Conservation (phyloP, 2,329 filamentous ascomycete species). For the Paraphoma chrysanthemicola region DNA sequence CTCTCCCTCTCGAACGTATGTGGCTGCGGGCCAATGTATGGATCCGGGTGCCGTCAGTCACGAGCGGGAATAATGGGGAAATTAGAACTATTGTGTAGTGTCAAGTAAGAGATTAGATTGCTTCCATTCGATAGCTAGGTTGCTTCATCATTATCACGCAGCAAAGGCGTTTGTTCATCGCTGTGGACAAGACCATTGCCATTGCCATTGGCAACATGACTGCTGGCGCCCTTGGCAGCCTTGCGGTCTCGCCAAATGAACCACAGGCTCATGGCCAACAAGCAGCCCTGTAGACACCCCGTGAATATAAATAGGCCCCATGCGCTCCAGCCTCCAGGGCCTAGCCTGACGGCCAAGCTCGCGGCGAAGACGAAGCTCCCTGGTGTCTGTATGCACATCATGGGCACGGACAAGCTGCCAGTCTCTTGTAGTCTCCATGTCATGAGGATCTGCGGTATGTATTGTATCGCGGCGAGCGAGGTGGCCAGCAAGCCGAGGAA, state of each 20-base stretch:
- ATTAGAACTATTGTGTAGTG: too few relatives aligned
- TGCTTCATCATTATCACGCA: constrained; percentile 3
- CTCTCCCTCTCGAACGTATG: too few relatives aligned
- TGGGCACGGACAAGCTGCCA: constrained; percentile 90
- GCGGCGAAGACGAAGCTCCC: constrained; percentile 89
- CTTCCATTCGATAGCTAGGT: background rate
- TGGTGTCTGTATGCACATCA: constrained; percentile 98
- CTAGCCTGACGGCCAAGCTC: constrained; percentile 81
- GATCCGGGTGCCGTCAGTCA: too few relatives aligned
- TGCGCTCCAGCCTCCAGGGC: constrained; percentile 87
- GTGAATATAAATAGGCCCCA: constrained; percentile 93
- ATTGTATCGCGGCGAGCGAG: constrained; percentile 83
- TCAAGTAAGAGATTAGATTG: background rate
- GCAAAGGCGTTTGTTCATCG: constrained; percentile 20
- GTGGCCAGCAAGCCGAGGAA: constrained; percentile 81
- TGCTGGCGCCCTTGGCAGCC: constrained; percentile 28
- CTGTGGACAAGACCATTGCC: background rate
- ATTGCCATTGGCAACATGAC: constrained; percentile 5
- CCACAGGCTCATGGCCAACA: constrained; percentile 80
- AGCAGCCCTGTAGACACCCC: constrained; percentile 79
- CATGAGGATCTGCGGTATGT: constrained; percentile 92
- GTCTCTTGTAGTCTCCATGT: constrained; percentile 86
- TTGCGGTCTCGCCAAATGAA: constrained; percentile 67
- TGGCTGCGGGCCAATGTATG: too few relatives aligned
- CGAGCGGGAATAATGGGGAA: too few relatives aligned